Percentiles rank a stretch among this genome's conserved stretches.
phyloP scores from a whole-genome alignment of 1,284 basidiomycete genomes.

The Malassezia sympodialis region DNA sequence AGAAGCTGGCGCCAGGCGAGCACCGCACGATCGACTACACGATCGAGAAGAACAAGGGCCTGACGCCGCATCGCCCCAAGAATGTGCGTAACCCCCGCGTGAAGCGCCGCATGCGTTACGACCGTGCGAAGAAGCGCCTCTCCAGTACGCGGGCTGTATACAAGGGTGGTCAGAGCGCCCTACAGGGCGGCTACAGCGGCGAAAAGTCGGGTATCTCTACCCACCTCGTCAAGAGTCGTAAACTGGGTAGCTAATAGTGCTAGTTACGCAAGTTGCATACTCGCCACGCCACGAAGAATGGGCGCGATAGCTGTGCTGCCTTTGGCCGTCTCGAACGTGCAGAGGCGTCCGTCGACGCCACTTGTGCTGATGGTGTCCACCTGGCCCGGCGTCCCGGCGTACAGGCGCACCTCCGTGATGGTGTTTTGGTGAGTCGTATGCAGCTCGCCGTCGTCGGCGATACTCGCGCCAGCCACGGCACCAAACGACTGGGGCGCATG shows the following conservation, averaged over 20 bases:
- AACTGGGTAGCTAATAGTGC: constrained; percentile 26
- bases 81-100: constrained; percentile 44
- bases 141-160: constrained; percentile 39
- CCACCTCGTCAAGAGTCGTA: constrained; percentile 42
- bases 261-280: constrained; percentile 23
- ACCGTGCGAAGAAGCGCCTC: constrained; percentile 45
- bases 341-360: constrained; percentile 88
- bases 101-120: constrained; percentile 46
- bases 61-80: constrained; percentile 40
- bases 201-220: constrained; percentile 44
- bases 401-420: constrained; percentile 60
- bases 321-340: constrained; percentile 72
- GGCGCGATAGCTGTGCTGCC: constrained; percentile 38
- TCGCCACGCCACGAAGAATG: constrained; percentile 33
- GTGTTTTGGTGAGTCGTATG: constrained; percentile 87
- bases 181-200: constrained; percentile 43
- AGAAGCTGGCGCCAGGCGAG: constrained; percentile 32
- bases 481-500: constrained; percentile 58
- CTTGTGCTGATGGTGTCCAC: constrained; percentile 74
- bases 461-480: constrained; percentile 55
- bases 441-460: constrained; percentile 58
- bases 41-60: constrained; percentile 46
- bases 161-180: constrained; percentile 42
- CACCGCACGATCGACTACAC: constrained; percentile 41
- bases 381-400: constrained; percentile 49